Evolutionary conservation across 2,329 filamentous ascomycete species (phyloP), one percentile per base, ranked within the genome.

Genomic region (Fusarium globosum): DNA sequence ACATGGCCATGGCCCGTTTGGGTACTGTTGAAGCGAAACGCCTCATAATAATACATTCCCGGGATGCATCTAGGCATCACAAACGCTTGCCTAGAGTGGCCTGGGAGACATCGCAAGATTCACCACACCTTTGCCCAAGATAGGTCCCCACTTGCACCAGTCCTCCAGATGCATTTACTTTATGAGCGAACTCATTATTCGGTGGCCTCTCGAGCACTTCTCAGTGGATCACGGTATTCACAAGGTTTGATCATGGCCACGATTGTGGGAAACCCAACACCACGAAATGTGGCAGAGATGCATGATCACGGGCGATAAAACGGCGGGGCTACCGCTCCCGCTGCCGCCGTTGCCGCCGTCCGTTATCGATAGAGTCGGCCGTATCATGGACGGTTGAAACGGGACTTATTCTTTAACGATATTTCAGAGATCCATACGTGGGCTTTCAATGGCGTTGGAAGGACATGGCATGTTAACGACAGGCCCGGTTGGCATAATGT

Each of bases 251-350:
- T 43, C 15, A 35, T 59, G 26, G 41, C 52, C n/a, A 61, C 36
- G 23, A 52, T 65, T 38, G 35, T 46, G 33, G 51, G 36, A 36
- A 30, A 16, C 56, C 46, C 28, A 30, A 30, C 28, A 49, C 23
- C 39, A 15, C 11, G 28, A 66, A 46, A 61, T 58, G 23, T 39
- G 55, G 62, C 61, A 59, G 67, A 45, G 52, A 51, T 45, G 51
- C 26, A 49, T 35, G 52, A 56, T 59, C 41, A 51, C 41, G 56
- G 43, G 61, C 53, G 62, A 52, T 53, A 56, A 15, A 74, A 74
- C 67, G 70, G 71, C 53, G 52, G 71, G 71, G 70, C 64, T 65
- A 55, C 45, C 49, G 43, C 38, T 67, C 38, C 61, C 64, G 43
- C 48, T 58, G 35, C 43, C 61, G 42, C 52, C 45, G 48, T 52